These are phyloP conservation scores for Boletus tomentosulus DNA, from an alignment of 768 basidiomycete species.

Conservation along the genomic window DNA sequence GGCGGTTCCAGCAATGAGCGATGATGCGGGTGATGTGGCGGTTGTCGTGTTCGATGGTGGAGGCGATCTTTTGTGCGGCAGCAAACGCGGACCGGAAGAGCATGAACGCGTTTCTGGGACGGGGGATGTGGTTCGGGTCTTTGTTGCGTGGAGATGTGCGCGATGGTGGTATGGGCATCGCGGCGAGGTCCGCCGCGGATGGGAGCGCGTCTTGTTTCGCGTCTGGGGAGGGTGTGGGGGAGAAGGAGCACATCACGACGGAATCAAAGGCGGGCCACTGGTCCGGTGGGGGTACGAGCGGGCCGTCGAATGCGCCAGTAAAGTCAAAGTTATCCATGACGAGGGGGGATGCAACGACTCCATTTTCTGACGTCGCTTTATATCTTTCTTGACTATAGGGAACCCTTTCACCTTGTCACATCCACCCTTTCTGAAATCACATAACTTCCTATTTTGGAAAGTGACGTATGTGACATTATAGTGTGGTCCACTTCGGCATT, in stretches of 20 bases:
- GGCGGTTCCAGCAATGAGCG: constrained; percentile 51
- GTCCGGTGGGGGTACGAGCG: constrained; percentile 11
- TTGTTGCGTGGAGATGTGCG: constrained; percentile 28
- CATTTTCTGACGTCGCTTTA: constrained; percentile 21
- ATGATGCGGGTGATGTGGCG: constrained; percentile 55
- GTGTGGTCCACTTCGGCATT: constrained; percentile 10
- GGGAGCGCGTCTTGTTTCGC: constrained; percentile 1
- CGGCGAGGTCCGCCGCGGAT: constrained; percentile 19
- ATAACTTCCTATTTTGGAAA: constrained; percentile 6
- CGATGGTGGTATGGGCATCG: constrained; percentile 29
- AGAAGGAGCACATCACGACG: constrained; percentile 4
- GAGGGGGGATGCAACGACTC: not conserved
- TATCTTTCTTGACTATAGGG: constrained; percentile 10
- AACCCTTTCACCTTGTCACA: constrained; percentile 27
- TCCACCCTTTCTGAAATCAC: constrained; percentile 31
- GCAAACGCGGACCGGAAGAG: constrained; percentile 62
- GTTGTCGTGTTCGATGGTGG: constrained; percentile 52
- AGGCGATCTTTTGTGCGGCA: constrained; percentile 44
- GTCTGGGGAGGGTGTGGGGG: constrained; percentile 13
- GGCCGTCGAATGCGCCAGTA: not conserved
- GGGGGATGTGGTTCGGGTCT: constrained; percentile 40
- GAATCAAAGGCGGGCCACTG: constrained; percentile 27
- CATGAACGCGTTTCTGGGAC: constrained; percentile 45
- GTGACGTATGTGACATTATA: constrained; percentile 5
- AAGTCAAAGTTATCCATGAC: constrained; percentile 21